A percentile compares a stretch with the other conserved stretches of the same genome.
Evolutionary conservation across 192 early-diverging fungal genomes (phyloP).

Genomic region (Coemansia reversa): DNA sequence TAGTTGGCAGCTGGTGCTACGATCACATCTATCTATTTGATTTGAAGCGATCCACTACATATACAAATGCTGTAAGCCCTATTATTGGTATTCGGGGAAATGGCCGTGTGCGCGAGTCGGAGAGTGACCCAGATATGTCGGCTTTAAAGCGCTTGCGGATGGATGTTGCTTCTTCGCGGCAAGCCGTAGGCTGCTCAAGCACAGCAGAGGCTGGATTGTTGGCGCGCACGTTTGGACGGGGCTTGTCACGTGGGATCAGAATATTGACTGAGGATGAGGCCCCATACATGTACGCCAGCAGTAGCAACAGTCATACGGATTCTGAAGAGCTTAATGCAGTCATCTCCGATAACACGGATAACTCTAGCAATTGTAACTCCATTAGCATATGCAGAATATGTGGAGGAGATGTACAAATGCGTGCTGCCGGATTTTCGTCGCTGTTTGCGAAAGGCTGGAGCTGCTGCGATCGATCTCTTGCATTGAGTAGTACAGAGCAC

Average conservation of each 20-base stretch:
- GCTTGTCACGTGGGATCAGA: conserved; percentile 19
- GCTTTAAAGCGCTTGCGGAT: conserved; percentile 22
- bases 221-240: conserved; percentile 12
- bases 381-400: background rate
- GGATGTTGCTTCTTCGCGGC: conserved; percentile 1
- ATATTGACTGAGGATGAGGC: conserved; percentile 23
- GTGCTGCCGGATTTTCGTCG: background rate
- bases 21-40: conserved; percentile 61
- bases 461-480: background rate
- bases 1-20: conserved; percentile 62
- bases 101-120: background rate
- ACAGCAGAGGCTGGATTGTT: background rate
- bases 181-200: background rate
- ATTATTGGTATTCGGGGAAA: background rate
- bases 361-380: background rate
- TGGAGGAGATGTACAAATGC: background rate
- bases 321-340: background rate
- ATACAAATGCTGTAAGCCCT: conserved; percentile 11
- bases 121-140: background rate
- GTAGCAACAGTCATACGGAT: background rate
- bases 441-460: background rate
- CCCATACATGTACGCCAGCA: conserved; percentile 19
- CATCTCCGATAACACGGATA: background rate
- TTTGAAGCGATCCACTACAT: conserved; percentile 35
- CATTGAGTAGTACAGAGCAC: conserved; percentile 14